Base-by-base conservation (phyloP, 108 stramenopile species). In the Pseudonitzschia multiseries region DNA sequence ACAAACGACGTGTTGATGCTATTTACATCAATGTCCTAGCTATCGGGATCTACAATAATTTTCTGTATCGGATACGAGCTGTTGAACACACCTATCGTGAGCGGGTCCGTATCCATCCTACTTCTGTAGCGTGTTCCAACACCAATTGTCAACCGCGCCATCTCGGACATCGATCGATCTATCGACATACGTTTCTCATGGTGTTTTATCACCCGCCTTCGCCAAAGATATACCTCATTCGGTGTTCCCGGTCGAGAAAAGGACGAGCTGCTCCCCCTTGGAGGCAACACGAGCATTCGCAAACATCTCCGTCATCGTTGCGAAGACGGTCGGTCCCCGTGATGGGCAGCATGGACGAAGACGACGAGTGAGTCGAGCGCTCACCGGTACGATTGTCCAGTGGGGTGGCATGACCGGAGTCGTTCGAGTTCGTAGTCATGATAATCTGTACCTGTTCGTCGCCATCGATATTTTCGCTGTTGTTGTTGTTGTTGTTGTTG, bases 221-320 rank as follows among this genome's bases (percentile, higher is more conserved):
- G 14, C 57, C 57, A 59, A 59, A 59, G 29, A 59, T 26, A 28
- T 59, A 59, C 14, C 57, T 0, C 57, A 59, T 59, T 8, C 14
- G 22, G 21, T 27, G 15, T 0, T 21, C 10, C 14, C 15, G 21
- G 0, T 59, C 26, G 24, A 59, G 29, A 27, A 59, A 59, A 8
- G 15, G 0, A 59, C 57, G 57, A 31, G 26, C 0, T 26, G 15
- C 57, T 36, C 36, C 36, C 36, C 36, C 36, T 0, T 31, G 26
- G 15, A 26, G 0, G 29, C 57, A 59, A 14, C 57, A 59, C 28
- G 57, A 59, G 26, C 57, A 59, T 28, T 59, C 57, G 29, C 57
- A 59, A 15, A 59, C 29, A 59, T 27, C 27, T 12, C 57, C 57
- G 29, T 59, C 29, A 2, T 59, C 15, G 57, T 59, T 17, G 57